Percentiles rank a stretch among this genome's conserved stretches.
Conservation (phyloP, 257 asterid species). For the Dorcoceras hygrometricum region DNA sequence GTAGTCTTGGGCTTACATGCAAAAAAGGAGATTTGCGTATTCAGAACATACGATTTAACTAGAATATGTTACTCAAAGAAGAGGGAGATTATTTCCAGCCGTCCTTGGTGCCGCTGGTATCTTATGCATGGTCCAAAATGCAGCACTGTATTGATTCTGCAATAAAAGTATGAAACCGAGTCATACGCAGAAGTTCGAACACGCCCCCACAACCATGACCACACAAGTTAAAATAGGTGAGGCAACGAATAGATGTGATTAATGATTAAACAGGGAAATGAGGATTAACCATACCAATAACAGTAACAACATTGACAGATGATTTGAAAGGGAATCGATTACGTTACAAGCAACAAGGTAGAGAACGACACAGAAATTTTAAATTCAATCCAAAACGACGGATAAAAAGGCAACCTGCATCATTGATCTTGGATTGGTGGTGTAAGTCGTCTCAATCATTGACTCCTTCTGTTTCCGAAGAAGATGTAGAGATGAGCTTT, state of each 20-base stretch:
- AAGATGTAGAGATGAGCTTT: slow-evolving; percentile 5
- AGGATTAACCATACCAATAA: not conserved
- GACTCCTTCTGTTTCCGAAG: slow-evolving; percentile 62
- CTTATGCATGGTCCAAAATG: slow-evolving; percentile 95
- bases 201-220: not conserved
- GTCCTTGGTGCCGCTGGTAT: slow-evolving; percentile 22
- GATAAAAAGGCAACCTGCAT: slow-evolving; percentile 65
- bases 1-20: too few relatives aligned
- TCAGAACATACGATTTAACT: not conserved
- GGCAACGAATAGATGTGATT: not conserved
- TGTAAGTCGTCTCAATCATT: slow-evolving; percentile 69
- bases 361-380: slow-evolving; percentile 2
- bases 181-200: not conserved
- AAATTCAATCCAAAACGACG: not conserved
- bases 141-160: slow-evolving; percentile 77
- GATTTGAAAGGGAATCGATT: not conserved
- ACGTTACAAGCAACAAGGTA: not conserved
- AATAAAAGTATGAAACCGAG: slow-evolving; percentile 11
- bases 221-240: not conserved
- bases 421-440: slow-evolving; percentile 84
- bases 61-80: not conserved
- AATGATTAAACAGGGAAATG: not conserved
- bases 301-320: not conserved
- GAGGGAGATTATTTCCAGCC: slow-evolving; percentile 1
- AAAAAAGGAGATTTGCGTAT: too few relatives aligned